Base-by-base conservation (phyloP, 495 filamentous ascomycete genomes). In the Tirmania nivea region DNA sequence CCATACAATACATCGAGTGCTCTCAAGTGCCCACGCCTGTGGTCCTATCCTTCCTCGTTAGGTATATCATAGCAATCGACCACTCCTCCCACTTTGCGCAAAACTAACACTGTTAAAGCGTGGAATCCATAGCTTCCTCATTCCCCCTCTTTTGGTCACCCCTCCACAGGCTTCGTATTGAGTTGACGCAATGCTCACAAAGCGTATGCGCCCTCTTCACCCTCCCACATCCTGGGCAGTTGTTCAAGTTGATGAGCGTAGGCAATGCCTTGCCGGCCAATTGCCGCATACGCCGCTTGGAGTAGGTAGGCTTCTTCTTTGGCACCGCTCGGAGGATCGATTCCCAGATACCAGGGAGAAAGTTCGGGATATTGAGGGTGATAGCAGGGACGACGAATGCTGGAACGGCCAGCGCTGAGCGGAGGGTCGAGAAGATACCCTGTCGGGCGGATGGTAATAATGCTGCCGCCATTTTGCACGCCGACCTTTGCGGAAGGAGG, bases 291-390 rank as follows among this genome's bases (percentile, higher is more conserved):
- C 90, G 80, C 71, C 84, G 93, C 74, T 93, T 95, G 74, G 84
- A 85, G 67, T 99, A 83, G 21, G 89, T 94, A 10, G 87, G 93
- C 77, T 96, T 99, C 70, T 94, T 96, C 75, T 99, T 99, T 10
- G 90, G 90, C 7, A 94, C 90, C 4, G 90, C 90, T 57, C 79
- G 79, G 35, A 99, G 78, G 37, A 96, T 76, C 2, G 82, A 85
- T 56, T 94, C 92, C 84, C 89, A 96, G 56, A 99, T 74, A 37
- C 79, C 83, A 48, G 75, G 74, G 16, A 92, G 65, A 3, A 90
- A 59, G 9, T 69, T 71, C 0, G 78, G 75, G 11, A 79, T 58
- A 34, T 72, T 75, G 55, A 76, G 66, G 49, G 71, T 71, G 55
- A 81, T 70, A 20, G 73, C 67, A 31, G 78, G 74, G 7, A 81